Evolutionary conservation across 2,329 filamentous ascomycete species (phyloP), one percentile per base, ranked within the genome.

Genomic region (Sclerotinia sclerotiorum): DNA sequence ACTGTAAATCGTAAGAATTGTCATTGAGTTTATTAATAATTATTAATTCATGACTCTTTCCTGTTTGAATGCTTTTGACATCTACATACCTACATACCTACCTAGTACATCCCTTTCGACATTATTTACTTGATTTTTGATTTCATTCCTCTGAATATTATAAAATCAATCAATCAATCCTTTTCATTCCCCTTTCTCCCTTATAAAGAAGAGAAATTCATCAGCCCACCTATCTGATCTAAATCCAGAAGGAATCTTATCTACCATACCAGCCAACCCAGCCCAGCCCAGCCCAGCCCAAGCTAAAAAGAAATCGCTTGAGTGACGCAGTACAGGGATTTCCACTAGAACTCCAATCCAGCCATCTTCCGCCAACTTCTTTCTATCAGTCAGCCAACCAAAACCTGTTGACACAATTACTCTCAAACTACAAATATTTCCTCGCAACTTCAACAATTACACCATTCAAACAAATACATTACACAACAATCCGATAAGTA

Each of bases 251-350:
- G 42, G 55, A 42, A 57, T 21, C 1, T n/a, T 29, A 55, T 55
- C 27, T 5, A 21, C 5, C 27, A 55, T 11, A 55, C 52, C 17
- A 54, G 19, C 29, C 29, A 29, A 29, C 5, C 29, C 29, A 29
- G 29, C 29, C 29, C 29, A 29, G n/a, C n/a, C n/a, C n/a, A 35
- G 32, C 32, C 32, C 52, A 55, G 11, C 27, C 10, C 52, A 13
- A 1, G 2, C 17, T 42, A 58, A 13, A 27, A 51, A 52, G 35
- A 42, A 27, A 19, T 65, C 62, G 62, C 62, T 48, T 39, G 51
- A 29, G 63, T 65, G 63, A 65, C 51, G 39, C 63, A 57, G 42
- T 35, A 46, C 63, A 67, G 55, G 54, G 54, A 67, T 67, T 66
- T 67, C 17, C 3, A 35, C 39, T 60, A 62, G 58, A 6, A 32